Evolutionary conservation across 192 early-diverging fungal species (phyloP).

Genomic region (Coemansia sp.): DNA sequence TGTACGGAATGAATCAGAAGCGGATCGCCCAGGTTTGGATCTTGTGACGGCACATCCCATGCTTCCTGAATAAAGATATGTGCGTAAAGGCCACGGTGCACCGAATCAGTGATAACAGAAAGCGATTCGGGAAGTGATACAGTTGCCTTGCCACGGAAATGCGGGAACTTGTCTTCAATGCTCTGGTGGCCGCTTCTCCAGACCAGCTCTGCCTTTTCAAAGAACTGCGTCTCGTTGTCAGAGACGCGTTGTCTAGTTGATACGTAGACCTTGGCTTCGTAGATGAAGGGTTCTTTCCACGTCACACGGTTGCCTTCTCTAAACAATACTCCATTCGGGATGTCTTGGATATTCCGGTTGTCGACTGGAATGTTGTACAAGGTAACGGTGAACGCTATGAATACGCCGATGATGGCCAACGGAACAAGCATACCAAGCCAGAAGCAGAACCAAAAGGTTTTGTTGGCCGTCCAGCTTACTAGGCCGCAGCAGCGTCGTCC

Average conservation of each 20-base stretch:
- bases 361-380: not conserved
- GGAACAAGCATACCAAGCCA: not conserved
- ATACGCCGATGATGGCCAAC: not conserved
- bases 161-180: conserved; percentile 11
- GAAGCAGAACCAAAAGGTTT: conserved; percentile 3
- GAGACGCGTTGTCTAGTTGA: conserved; percentile 2
- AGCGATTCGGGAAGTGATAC: conserved; percentile 6
- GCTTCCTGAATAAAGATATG: conserved; percentile 19
- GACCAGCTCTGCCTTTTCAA: conserved; percentile 23
- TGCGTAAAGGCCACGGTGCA: conserved; percentile 9
- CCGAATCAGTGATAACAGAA: not conserved
- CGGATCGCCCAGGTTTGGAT: conserved; percentile 19
- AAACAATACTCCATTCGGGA: not conserved
- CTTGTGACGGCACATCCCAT: not conserved
- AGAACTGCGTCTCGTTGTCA: conserved; percentile 6
- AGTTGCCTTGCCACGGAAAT: conserved; percentile 1
- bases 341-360: too few species aligned
- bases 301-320: not conserved
- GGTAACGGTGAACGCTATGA: not conserved
- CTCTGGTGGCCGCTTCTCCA: conserved; percentile 19
- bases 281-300: conserved; percentile 16
- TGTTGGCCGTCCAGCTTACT: not conserved
- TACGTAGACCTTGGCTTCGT: conserved; percentile 21
- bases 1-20: conserved; percentile 8
- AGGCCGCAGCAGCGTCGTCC: conserved; percentile 5